A percentile compares a stretch with the other conserved stretches of the same genome.
These are phyloP conservation scores for Lentinula edodes DNA, from an alignment of 768 basidiomycete genomes.

Conservation along the genomic window DNA sequence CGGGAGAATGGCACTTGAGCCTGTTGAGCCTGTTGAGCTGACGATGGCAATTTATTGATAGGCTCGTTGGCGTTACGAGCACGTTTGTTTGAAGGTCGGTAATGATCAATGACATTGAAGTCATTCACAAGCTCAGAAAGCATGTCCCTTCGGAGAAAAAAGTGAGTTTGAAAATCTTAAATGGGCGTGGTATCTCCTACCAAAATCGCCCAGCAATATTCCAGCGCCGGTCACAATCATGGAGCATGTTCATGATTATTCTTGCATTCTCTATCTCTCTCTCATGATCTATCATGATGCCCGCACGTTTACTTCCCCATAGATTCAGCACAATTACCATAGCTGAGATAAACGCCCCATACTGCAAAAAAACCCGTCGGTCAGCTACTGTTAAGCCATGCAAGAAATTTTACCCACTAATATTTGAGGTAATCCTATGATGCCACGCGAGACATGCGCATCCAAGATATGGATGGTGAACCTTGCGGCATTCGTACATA, in stretches of 20 bases:
- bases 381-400: neutral
- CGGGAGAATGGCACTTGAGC: neutral
- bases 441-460: neutral
- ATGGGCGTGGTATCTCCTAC: neutral
- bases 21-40: neutral
- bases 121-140: conserved; percentile 3
- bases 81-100: neutral
- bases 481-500: conserved; percentile 12
- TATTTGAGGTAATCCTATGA: conserved; percentile 25
- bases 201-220: conserved; percentile 7
- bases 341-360: conserved; percentile 38
- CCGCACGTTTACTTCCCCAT: conserved; percentile 44
- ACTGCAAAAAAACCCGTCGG: conserved; percentile 6
- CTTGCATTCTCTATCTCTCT: conserved; percentile 48
- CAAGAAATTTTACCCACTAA: conserved; percentile 24
- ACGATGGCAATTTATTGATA: too few species aligned
- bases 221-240: conserved; percentile 1
- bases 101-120: neutral
- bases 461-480: conserved; percentile 3
- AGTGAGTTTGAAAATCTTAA: neutral
- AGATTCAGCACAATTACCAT: conserved; percentile 52
- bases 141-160: neutral
- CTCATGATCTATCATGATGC: conserved; percentile 31
- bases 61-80: neutral
- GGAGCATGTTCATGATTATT: conserved; percentile 32